Evolutionary conservation across 345 rosid species (phyloP), one percentile per base, ranked within the genome.

Genomic region (Boechera divaricarpa): DNA sequence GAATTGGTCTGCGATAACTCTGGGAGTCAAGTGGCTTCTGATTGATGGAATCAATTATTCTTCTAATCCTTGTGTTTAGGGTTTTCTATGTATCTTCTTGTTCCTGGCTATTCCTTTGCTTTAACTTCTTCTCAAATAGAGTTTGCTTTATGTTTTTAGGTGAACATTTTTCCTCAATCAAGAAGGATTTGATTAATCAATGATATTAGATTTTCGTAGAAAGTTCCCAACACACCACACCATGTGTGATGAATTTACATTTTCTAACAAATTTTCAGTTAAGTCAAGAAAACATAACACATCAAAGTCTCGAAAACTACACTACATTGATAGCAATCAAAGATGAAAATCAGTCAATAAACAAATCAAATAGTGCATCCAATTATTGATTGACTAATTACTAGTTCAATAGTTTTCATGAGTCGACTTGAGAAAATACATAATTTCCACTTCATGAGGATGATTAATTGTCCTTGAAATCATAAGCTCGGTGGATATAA

Each of bases 21-120:
- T 26, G 81, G 81, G 26, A 78, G 82, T 61, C 82, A 73, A 72
- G 81, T 78, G n/a, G 81, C 81, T 66, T 78, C 81, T 32, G 73
- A 66, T 52, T 72, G 57, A 78, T 58, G 2, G 6, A 70, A 13
- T 16, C 41, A 32, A 29, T 4, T 6, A n/a, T 26, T 59, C 61
- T 67, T 52, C 67, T 52, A 51, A 42, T 58, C 5, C 7, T 51
- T 38, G 74, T 12, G 45, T 51, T 32, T 62, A 69, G 75, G 70
- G 16, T 10, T 41, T 24, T 44, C 4, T 15, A 26, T 76, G 57
- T 61, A 31, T 60, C 61, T 51, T 56, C 21, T 53, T 42, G 38
- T 18, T 52, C 28, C 36, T 33, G 38, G 56, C 41, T 39, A 0
- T n/a, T 61, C 32, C 56, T 69, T 29, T 41, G 31, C 15, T 41